Percentiles rank a stretch among this genome's conserved stretches.
Conservation (phyloP, 2,329 filamentous ascomycete species). For the Talaromyces amestolkiae region DNA sequence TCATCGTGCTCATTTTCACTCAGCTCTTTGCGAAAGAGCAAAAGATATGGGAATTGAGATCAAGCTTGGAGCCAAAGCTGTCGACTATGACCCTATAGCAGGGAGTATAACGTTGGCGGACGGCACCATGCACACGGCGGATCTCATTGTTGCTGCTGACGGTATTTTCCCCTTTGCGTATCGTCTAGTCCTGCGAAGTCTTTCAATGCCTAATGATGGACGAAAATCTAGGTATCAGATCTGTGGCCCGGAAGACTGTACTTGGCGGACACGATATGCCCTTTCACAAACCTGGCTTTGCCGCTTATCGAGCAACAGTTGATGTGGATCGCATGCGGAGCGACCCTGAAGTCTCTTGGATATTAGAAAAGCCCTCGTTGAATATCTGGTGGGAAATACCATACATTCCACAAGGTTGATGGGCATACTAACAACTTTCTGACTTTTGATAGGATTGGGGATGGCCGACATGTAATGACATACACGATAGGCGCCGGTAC, state of each 20-base stretch:
- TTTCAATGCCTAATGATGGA: not conserved
- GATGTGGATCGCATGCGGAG: constrained; percentile 38
- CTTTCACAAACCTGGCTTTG: constrained; percentile 37
- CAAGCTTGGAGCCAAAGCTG: constrained; percentile 6
- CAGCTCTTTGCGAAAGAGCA: not conserved
- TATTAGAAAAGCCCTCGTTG: constrained; percentile 40
- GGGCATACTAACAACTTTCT: not conserved
- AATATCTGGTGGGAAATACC: constrained; percentile 38
- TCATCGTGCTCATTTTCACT: constrained; percentile 53
- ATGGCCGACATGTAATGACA: constrained; percentile 67
- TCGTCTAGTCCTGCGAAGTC: not conserved
- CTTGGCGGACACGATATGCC: constrained; percentile 50
- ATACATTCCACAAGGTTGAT: not conserved
- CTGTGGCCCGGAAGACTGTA: not conserved
- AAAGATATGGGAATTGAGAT: constrained; percentile 17
- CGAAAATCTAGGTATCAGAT: constrained; percentile 17
- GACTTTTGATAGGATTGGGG: constrained; percentile 30
- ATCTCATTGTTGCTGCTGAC: constrained; percentile 16
- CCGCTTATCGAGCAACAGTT: constrained; percentile 45
- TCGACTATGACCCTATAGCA: not conserved
- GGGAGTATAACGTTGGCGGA: not conserved
- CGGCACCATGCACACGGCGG: not conserved
- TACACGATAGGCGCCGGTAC: constrained; percentile 52
- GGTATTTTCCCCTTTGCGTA: not conserved
- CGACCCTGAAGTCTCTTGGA: constrained; percentile 39